Evolutionary conservation across 2,329 filamentous ascomycete species (phyloP), one percentile per base, ranked within the genome.

Genomic region (Cladosporium phlei): DNA sequence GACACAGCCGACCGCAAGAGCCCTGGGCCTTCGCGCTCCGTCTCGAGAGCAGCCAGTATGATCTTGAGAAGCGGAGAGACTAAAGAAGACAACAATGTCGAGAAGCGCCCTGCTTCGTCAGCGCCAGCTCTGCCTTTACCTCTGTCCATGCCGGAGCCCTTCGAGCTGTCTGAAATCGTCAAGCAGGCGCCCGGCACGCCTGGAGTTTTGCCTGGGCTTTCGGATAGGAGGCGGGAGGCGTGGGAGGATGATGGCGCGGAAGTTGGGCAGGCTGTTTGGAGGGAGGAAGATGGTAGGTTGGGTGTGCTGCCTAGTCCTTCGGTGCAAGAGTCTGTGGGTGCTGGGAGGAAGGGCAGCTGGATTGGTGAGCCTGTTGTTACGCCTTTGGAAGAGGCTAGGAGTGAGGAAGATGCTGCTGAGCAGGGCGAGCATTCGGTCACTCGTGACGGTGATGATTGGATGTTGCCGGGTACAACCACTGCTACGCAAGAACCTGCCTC

Each of bases 281-380:
- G 43, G 22, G 38, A 20, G 21, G 37, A 28, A 38, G 14, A 22
- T 28, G 30, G 29, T 14, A 40, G 60, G 16, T 39, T 63, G 28
- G 60, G 60, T 5, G 52, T 63, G 2, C 33, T 63, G 45, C 60
- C 60, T 24, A 58, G 54, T 54, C 60, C 60, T 16, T 32, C 34
- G 7, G 28, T 47, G 16, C 21, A 39, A 12, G 44, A 47, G 27
- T 33, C 27, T n/a, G 35, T 28, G 11, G 25, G 27, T 6, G 12
- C 25, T 24, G 19, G 7, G 14, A 44, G 40, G 30, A 28, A 44
- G 30, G 40, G 40, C 16, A 44, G 40, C 16, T 44, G 40, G 40
- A 35, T 44, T 28, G 40, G 40, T n/a, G 54, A 52, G 11, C 53
- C 49, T 28, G 54, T 55, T 8, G 48, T 47, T 12, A 22, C 49